Evolutionary conservation across 148 eudicot species (phyloP), one percentile per base, ranked within the genome.

Genomic region (Pouteria glomerata): DNA sequence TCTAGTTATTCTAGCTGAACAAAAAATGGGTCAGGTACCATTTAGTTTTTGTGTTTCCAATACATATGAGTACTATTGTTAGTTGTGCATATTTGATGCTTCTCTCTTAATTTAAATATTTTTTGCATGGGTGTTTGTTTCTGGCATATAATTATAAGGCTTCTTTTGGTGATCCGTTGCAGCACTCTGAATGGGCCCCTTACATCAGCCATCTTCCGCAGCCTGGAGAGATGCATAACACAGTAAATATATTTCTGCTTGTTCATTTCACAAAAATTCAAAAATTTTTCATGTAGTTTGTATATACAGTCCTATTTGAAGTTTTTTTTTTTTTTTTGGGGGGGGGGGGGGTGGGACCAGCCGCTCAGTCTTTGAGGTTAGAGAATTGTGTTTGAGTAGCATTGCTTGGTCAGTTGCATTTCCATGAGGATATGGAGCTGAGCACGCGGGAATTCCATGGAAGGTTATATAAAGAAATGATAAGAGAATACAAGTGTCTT

Each of bases 171-270:
- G 24, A 34, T 39, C 35, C 31, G 64, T 21, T 77, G 78, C 79
- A 90, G 90, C 81, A 75, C 64, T 92, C 96, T 30, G 82, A 90
- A 75, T 92, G 98, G 98, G 88, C 87, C 29, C 93, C 96, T 53
- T 92, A 90, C 57, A 75, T 92, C 68, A 72, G 81, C 42, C 61
- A 83, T 74, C 93, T 92, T 78, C 96, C 98, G 41, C 79, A 16
- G 51, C 74, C 51, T 57, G 87, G 78, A 24, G 91, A 90, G 66
- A 67, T 92, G 89, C 87, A 90, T 74, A 85, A 81, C 86, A 80
- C 96, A 65, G 92, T 90, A 78, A 55, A 62, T 50, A 41, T 56
- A 8, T 77, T 37, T 47, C 55, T 31, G n/a, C 35, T 10, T 44
- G 5, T 45, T 51, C n/a, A n/a, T n/a, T 10, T 18, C 0, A 23